These are phyloP conservation scores for Phaeophleospora eucalypticola DNA, from an alignment of 2,329 filamentous ascomycete species.

Conservation along the genomic window DNA sequence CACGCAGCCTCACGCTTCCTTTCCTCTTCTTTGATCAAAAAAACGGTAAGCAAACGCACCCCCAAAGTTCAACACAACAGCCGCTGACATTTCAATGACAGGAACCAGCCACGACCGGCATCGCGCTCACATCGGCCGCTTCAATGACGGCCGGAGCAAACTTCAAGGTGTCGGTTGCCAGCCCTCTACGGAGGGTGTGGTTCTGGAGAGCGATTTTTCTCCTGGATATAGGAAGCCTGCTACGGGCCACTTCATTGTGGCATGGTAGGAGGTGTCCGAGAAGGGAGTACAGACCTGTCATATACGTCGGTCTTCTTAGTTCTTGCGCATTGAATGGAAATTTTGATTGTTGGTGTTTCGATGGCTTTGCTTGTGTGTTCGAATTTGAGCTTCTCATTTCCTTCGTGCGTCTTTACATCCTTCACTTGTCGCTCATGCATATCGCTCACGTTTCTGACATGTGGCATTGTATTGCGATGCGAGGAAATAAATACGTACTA, in stretches of 20 bases:
- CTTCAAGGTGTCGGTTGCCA: constrained; percentile 66
- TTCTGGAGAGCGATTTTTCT: constrained; percentile 57
- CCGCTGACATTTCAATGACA: constrained; percentile 53
- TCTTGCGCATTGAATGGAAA: no score
- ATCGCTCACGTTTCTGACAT: no score
- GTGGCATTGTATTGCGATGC: no score
- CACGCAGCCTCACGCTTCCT: neutral
- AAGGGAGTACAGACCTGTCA: constrained; percentile 63
- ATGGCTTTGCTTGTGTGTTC: no score
- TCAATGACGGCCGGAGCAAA: constrained; percentile 19
- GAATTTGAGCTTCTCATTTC: no score
- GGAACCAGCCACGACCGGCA: constrained; percentile 68
- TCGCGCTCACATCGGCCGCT: constrained; percentile 25
- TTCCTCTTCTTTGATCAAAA: neutral
- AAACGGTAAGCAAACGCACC: neutral
- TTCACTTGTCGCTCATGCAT: no score
- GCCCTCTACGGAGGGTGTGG: constrained; percentile 54
- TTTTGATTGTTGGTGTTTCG: no score
- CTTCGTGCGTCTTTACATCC: no score
- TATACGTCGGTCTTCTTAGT: no score
- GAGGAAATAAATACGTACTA: no score
- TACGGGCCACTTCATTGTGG: constrained; percentile 68
- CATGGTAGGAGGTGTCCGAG: constrained; percentile 68
- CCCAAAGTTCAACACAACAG: neutral
- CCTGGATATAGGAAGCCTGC: constrained; percentile 63